Evolutionary conservation across 140 eudicot species (phyloP), one percentile per base, ranked within the genome.

Genomic region (Senecio squalidus): DNA sequence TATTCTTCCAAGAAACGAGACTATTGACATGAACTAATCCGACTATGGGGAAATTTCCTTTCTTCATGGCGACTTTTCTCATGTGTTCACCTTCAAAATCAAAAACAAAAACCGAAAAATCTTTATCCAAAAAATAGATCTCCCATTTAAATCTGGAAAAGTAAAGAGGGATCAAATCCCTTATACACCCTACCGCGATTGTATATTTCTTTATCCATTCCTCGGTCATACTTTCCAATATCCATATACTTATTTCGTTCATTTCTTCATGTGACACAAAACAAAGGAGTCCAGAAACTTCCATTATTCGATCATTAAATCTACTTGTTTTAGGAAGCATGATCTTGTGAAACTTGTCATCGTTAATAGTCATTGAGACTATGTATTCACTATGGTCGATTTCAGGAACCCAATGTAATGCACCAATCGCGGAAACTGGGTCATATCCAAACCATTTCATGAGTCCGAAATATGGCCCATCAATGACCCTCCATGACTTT

Each of bases 351-450:
- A 83, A 83, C 77, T 70, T 73, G 30, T 76, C 79, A 17, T 76
- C 73, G 1, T 56, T 58, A 6, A 74, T 49, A 23, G 66, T 60
- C 82, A 84, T 65, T 13, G 84, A 47, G 21, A 84, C 76, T 16
- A 84, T 66, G 64, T 80, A 58, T 18, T 80, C 81, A 20, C 64
- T 72, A 55, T 62, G 68, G 30, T 64, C 72, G 5, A 49, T 13
- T 49, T 63, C 55, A 3, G 84, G 84, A 64, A 74, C 54, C 87
- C 87, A 84, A 46, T 80, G 81, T 22, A 84, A 54, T 31, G 80
- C 82, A 9, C 73, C 75, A 28, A 70, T 59, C 10, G 84, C 84
- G 11, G 28, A 67, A 55, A 80, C 67, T 0, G 84, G 84, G 36
- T 54, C 64, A 15, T 55, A 74, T 0, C 77, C 74, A 1, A 84